A percentile compares a stretch with the other conserved stretches of the same genome.
These are phyloP conservation scores for Polytrichum commune DNA, from an alignment of 225 moss, liverwort and hornwort genomes.

Conservation along the genomic window DNA sequence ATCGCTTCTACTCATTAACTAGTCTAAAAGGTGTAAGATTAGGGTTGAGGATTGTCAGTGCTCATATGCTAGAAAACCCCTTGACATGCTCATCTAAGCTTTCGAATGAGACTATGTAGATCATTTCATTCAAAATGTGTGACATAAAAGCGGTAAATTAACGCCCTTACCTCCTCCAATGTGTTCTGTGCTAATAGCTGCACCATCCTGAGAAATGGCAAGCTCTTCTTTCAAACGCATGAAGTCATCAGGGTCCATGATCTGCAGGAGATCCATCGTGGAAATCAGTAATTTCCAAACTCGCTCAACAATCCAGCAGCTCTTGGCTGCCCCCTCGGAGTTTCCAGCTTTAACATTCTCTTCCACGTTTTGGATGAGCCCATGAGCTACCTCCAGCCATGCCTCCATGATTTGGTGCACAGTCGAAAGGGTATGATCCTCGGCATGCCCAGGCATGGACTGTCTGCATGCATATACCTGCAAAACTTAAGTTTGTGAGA, in stretches of 20 bases:
- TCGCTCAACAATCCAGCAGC: conserved; percentile 77
- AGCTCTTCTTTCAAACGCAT: conserved; percentile 77
- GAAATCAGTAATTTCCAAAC: conserved; percentile 76
- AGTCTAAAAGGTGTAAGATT: too few species aligned
- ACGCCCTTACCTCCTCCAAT: conserved; percentile 34
- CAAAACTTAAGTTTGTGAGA: neutral
- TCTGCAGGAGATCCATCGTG: conserved; percentile 70
- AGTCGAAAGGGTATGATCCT: conserved; percentile 75
- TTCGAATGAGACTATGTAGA: too few species aligned
- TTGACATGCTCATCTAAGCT: too few species aligned
- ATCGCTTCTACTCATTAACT: too few species aligned
- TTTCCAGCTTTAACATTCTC: conserved; percentile 39
- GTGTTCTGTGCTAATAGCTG: conserved; percentile 37
- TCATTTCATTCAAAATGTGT: neutral
- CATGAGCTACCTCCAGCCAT: conserved; percentile 71
- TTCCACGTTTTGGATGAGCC: conserved; percentile 55
- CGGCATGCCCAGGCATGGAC: conserved; percentile 50
- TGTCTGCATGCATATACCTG: conserved; percentile 61
- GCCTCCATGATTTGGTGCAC: conserved; percentile 87
- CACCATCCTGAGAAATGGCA: conserved; percentile 47
- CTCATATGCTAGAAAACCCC: too few species aligned
- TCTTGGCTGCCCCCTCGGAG: conserved; percentile 59
- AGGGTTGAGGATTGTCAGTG: too few species aligned
- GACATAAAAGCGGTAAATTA: neutral
- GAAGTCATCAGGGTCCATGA: conserved; percentile 90